Evolutionary conservation across 371 early-diverging fungal species (phyloP).

Genomic region (Quaeritorhiza haematococci): DNA sequence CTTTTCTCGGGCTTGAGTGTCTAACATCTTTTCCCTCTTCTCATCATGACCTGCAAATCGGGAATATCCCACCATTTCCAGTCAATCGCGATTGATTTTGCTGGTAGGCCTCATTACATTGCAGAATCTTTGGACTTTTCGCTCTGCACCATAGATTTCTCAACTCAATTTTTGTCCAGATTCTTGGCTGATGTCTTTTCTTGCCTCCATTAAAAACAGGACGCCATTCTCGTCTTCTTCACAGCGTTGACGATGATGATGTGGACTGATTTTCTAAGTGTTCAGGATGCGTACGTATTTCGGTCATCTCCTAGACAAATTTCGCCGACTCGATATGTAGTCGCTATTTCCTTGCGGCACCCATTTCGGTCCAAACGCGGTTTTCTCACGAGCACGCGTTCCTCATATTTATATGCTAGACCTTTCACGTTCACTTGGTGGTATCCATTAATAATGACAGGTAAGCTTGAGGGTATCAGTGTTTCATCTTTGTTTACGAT

Average conservation of each 20-base stretch:
- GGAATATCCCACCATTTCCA: neutral
- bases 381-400: no score
- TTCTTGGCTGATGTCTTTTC: neutral
- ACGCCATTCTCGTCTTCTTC: conserved; percentile 87
- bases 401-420: conserved; percentile 7
- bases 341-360: no score
- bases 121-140: no score
- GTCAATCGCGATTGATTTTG: conserved; percentile 85
- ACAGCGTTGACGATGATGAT: conserved; percentile 39
- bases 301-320: no score
- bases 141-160: neutral
- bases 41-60: neutral
- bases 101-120: conserved; percentile 46
- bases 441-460: conserved; percentile 31
- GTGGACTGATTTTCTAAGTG: conserved; percentile 38
- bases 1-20: no score
- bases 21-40: no score
- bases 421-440: conserved; percentile 42
- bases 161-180: neutral
- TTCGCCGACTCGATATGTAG: no score
- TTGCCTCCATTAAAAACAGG: no score
- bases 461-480: neutral
- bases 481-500: neutral
- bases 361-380: no score
- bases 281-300: conserved; percentile 21